Percentiles rank a stretch among this genome's conserved stretches.
Conservation (phyloP, 345 rosid species). For the Iberis pinnata region DNA sequence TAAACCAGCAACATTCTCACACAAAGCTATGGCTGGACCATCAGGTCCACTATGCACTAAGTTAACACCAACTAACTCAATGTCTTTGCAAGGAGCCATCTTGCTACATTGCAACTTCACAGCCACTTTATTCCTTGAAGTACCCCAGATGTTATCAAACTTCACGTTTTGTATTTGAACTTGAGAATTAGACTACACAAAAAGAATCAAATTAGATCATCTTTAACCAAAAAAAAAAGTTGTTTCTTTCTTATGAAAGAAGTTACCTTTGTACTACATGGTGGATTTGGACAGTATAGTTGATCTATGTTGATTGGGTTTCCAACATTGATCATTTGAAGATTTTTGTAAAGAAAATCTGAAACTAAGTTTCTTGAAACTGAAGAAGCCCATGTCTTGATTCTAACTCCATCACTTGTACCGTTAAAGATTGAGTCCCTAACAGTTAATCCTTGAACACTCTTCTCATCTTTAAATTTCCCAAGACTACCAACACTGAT, state of each 20-base stretch:
- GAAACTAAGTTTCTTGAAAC: slow-evolving; percentile 2
- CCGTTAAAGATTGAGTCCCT: slow-evolving; percentile 21
- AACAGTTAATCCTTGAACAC: slow-evolving; percentile 13
- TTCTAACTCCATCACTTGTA: slow-evolving; percentile 24
- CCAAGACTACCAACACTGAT: slow-evolving; percentile 32
- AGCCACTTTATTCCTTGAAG: slow-evolving; percentile 29
- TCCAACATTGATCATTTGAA: slow-evolving; percentile 26
- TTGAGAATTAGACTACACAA: slow-evolving; percentile 23
- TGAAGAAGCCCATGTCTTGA: slow-evolving; percentile 25
- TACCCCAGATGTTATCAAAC: slow-evolving; percentile 33
- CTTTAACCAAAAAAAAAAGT: not conserved
- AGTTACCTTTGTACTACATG: slow-evolving; percentile 11
- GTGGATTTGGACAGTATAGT: slow-evolving; percentile 22
- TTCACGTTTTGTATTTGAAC: slow-evolving; percentile 32
- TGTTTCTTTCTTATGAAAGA: not conserved
- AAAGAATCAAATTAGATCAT: not conserved
- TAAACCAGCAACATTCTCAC: slow-evolving; percentile 27
- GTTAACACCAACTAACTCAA: slow-evolving; percentile 22
- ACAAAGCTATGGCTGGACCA: slow-evolving; percentile 26
- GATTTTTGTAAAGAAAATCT: slow-evolving; percentile 12
- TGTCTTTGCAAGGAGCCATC: slow-evolving; percentile 24
- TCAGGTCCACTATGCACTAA: slow-evolving; percentile 10
- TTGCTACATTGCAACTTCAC: slow-evolving; percentile 33
- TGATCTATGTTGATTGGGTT: slow-evolving; percentile 32
- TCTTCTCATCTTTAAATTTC: slow-evolving; percentile 17